Base-by-base conservation (phyloP, 495 filamentous ascomycete species). In the Penicilliopsis zonata region DNA sequence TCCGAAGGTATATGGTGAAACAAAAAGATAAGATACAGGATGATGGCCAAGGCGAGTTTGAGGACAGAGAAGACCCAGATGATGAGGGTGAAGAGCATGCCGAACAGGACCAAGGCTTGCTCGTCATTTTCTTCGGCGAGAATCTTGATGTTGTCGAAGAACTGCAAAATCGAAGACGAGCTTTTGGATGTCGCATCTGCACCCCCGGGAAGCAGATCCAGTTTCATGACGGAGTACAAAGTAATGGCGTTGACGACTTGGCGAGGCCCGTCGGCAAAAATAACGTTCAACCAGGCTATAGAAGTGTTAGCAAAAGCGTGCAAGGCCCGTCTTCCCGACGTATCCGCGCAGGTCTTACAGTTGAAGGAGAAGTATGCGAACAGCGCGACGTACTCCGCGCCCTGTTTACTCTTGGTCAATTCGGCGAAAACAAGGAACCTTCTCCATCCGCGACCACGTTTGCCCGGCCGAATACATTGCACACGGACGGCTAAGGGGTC, bases 321-420 rank as follows among this genome's bases (percentile, higher is more conserved):
- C 24, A 22, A 17, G 21, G 15, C 4, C 25, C 4, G 4, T 12
- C 10, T 27, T 9, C 30, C 19, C 9, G 10, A 31, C 3, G 17
- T 4, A 31, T 24, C 21, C 12, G 15, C n/a, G 26, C n/a, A 17
- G 10, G 16, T 52, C 72, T 59, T 52, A 84, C 84, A 78, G 61
- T 95, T 80, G 51, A 95, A 95, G 12, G 80, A 80, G 55, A 95
- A 98, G 47, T 94, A 94, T 18, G 84, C 79, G 47, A 94, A 94
- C 2, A 98, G 67, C 8, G 87, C 90, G 24, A 93, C 66, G 50
- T 93, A 94, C 51, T 95, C 88, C 18, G 76, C 73, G 8, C 86
- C 85, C 51, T 93, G 88, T 50, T 80, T 86, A 54, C 80, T 83
- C 50, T 88, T 86, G 1, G 90, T 94, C 56, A 98, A 61, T 41